These are phyloP conservation scores for Yarrowia sp. DNA, from an alignment of 805 yeast species.

Conservation along the genomic window DNA sequence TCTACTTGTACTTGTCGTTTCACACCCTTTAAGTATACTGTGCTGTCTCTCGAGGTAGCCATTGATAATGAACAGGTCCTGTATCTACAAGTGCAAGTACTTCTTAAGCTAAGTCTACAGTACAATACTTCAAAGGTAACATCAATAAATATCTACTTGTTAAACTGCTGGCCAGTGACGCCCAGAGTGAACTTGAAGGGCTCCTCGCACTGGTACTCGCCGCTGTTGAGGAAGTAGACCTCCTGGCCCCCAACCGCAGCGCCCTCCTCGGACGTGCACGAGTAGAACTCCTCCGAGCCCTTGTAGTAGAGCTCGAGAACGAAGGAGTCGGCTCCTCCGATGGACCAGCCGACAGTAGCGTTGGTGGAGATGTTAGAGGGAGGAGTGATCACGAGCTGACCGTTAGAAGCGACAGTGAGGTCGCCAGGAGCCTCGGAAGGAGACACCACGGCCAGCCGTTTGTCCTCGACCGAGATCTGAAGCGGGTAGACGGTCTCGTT, in stretches of 20 bases:
- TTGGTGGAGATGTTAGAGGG: not conserved
- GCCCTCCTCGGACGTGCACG: not conserved
- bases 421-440: not conserved
- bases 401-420: not conserved
- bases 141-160: no score
- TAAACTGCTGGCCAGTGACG: not conserved
- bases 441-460: not conserved
- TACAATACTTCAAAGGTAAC: no score
- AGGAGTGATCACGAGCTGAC: not conserved
- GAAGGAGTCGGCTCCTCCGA: not conserved
- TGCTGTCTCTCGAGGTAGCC: no score
- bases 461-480: not conserved
- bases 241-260: not conserved
- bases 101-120: no score
- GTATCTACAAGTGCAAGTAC: no score
- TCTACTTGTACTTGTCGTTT: no score
- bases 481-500: not conserved
- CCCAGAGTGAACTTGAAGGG: constrained; percentile 7
- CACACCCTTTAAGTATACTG: no score
- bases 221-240: not conserved
- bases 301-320: not conserved
- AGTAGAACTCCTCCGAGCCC: constrained; percentile 14
- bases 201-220: not conserved
- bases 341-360: not conserved
- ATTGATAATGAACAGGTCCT: no score